phyloP scores from a whole-genome alignment of 495 filamentous ascomycete species.

The Evernia prunastri region DNA sequence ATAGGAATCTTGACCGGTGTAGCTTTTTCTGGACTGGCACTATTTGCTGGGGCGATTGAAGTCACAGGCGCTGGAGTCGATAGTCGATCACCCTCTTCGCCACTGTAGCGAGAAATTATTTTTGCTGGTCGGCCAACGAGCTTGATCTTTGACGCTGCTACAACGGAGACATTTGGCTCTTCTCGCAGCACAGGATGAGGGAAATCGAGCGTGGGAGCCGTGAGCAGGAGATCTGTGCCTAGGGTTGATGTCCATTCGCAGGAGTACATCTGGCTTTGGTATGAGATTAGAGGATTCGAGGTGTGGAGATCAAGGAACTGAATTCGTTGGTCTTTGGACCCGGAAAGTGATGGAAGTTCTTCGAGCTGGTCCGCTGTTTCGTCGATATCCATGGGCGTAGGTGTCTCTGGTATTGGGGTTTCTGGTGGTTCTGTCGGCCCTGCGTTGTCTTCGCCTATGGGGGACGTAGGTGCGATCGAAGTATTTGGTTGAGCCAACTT shows the following conservation, averaged over 20 bases:
- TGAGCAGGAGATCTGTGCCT: slow-evolving; percentile 73
- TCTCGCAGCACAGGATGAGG: slow-evolving; percentile 36
- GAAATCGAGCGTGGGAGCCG: slow-evolving; percentile 39
- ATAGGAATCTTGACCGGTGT: slow-evolving; percentile 14
- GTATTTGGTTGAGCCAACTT: background rate
- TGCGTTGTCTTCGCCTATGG: slow-evolving; percentile 9
- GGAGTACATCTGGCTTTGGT: slow-evolving; percentile 65
- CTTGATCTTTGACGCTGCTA: slow-evolving; percentile 53
- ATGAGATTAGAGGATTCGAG: slow-evolving; percentile 62
- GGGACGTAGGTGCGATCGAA: slow-evolving; percentile 1
- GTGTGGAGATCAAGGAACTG: slow-evolving; percentile 77
- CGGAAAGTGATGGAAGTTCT: background rate
- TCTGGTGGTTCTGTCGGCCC: slow-evolving; percentile 7
- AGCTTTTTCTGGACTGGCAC: background rate
- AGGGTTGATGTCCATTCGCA: slow-evolving; percentile 72
- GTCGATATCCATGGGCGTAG: background rate
- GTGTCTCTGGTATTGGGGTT: background rate
- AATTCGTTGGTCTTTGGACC: slow-evolving; percentile 42
- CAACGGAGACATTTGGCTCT: slow-evolving; percentile 48
- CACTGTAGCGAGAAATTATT: slow-evolving; percentile 24
- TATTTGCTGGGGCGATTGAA: background rate
- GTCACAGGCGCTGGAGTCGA: background rate
- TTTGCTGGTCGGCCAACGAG: slow-evolving; percentile 42
- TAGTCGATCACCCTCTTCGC: background rate
- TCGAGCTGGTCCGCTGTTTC: background rate